Evolutionary conservation across 1,139 yeast genomes (phyloP), one percentile per base, ranked within the genome.

Genomic region (Kurtzmaniella quercitrusa): DNA sequence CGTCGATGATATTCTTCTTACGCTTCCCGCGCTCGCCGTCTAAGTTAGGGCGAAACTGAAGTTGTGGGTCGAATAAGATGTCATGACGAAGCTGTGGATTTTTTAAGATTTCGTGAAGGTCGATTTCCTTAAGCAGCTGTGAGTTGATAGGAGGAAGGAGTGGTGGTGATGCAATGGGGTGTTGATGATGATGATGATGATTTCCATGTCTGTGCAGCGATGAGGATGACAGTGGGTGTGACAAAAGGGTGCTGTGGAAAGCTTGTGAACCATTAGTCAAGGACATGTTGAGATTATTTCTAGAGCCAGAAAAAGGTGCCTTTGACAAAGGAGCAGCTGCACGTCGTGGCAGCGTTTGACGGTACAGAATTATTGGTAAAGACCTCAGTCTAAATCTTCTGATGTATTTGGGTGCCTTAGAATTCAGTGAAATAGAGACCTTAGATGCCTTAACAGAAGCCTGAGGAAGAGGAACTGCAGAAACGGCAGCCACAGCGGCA

Each of bases 11-110:
- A 44, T 76, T 65, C 60, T 83, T 84, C 72, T 88, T 88, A 48
- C 89, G 75, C 52, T 81, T 74, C 33, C 96, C 96, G 43, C 96
- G 71, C 63, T 88, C 96, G 41, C 96, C 95, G 61, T 89, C 95
- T 52, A 88, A 68, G 60, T 91, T 87, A 35, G 97, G 96, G 53
- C 96, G 76, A 62, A 89, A 89, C 68, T 89, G 96, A 46, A 91
- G 73, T 58, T 87, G 88, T 15, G 97, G 95, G 65, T 91, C 97
- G 59, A 91, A 91, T 21, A 88, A 74, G 45, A 91, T 88, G 59
- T 91, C 98, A 60, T 91, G 98, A 49, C 98, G 78, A 46, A 91
- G 71, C 62, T 88, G 96, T 7, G 96, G 96, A 63, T 91, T 91
- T 59, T 87, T 87, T 54, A 91, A 74, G 44, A 93, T 89, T 57